Evolutionary conservation across 1,139 yeast species (phyloP).

Genomic region (Geotrichum bryndzae): DNA sequence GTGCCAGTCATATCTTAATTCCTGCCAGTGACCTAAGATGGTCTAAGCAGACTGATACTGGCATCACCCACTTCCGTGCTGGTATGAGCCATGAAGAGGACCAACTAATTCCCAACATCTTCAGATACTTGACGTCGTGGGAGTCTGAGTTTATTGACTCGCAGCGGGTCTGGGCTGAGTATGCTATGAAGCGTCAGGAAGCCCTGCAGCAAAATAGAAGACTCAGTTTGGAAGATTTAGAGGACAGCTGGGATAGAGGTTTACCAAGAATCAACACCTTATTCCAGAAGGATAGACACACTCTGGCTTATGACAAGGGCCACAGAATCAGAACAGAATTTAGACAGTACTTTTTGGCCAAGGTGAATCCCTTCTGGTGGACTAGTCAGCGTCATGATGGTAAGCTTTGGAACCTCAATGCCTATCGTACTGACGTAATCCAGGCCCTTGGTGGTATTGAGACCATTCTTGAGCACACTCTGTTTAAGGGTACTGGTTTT

Average conservation of each 20-base stretch:
- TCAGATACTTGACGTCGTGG: slow-evolving; percentile 92
- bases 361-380: slow-evolving; percentile 96
- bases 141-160: slow-evolving; percentile 93
- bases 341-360: slow-evolving; percentile 62
- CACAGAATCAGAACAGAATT: slow-evolving; percentile 79
- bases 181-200: slow-evolving; percentile 81
- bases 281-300: slow-evolving; percentile 92
- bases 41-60: slow-evolving; percentile 92
- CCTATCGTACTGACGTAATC: slow-evolving; percentile 91
- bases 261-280: slow-evolving; percentile 91
- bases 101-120: slow-evolving; percentile 83
- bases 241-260: slow-evolving; percentile 94
- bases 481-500: slow-evolving; percentile 95
- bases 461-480: slow-evolving; percentile 88
- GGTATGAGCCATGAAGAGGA: slow-evolving; percentile 82
- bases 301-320: slow-evolving; percentile 92
- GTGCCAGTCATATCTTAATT: slow-evolving; percentile 91
- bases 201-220: slow-evolving; percentile 83
- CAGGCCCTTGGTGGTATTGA: slow-evolving; percentile 98
- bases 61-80: slow-evolving; percentile 87
- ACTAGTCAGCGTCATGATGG: slow-evolving; percentile 92
- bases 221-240: slow-evolving; percentile 86
- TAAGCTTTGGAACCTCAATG: slow-evolving; percentile 85
- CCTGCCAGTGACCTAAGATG: slow-evolving; percentile 89
- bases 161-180: slow-evolving; percentile 96